Evolutionary conservation across 2,329 filamentous ascomycete genomes (phyloP).

Genomic region (Cladosporium sphaerospermum): DNA sequence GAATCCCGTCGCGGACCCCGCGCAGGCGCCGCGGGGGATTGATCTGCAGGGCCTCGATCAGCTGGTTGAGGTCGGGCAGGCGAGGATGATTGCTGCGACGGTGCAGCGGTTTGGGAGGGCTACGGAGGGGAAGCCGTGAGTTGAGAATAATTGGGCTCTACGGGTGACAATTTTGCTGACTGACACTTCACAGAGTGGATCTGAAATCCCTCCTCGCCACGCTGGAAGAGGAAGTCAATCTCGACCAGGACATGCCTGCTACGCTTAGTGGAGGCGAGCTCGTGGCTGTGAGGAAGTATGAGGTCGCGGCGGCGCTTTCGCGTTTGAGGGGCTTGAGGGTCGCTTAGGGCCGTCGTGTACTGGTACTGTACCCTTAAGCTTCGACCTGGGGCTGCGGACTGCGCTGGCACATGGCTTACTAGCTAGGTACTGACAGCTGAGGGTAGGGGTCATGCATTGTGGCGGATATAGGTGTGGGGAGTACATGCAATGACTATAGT

Average conservation of each 20-base stretch:
- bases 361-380: not conserved
- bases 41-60: conserved; percentile 27
- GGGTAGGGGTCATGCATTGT: no score
- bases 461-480: no score
- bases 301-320: conserved; percentile 27
- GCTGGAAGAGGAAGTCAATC: conserved; percentile 17
- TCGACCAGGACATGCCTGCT: conserved; percentile 20
- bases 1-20: conserved; percentile 25
- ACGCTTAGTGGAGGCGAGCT: conserved; percentile 25
- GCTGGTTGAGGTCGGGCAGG: conserved; percentile 29
- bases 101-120: conserved; percentile 17
- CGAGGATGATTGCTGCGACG: conserved; percentile 21
- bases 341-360: conserved; percentile 26
- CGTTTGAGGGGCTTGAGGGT: conserved; percentile 21
- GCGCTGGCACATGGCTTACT: no score
- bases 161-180: not conserved
- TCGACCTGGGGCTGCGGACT: no score
- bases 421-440: no score
- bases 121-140: conserved; percentile 15
- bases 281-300: conserved; percentile 26
- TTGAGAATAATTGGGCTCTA: not conserved
- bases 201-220: conserved; percentile 17
- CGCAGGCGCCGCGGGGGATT: conserved; percentile 24
- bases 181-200: conserved; percentile 12
- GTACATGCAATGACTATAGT: no score